phyloP scores from a whole-genome alignment of 352 stramenopile species.

The Paralagenidium karlingii region DNA sequence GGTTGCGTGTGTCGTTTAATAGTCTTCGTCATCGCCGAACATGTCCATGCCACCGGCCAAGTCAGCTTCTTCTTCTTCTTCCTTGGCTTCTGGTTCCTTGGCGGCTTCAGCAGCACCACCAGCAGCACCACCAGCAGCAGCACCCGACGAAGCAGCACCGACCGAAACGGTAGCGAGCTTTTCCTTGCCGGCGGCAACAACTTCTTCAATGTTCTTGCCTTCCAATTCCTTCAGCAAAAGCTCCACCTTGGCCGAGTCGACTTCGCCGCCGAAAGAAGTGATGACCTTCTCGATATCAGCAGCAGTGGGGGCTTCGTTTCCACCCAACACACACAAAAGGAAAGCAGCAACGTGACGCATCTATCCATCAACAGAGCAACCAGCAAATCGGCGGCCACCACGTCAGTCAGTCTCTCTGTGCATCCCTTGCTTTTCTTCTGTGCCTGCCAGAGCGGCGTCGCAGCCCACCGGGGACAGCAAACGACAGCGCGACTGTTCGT shows the following conservation, averaged over 20 bases:
- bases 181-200: slow-evolving; percentile 70
- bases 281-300: slow-evolving; percentile 80
- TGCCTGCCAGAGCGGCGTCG: no score
- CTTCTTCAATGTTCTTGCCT: slow-evolving; percentile 81
- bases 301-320: slow-evolving; percentile 61
- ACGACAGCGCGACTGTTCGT: not conserved
- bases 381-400: not conserved
- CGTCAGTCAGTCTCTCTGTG: no score
- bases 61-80: slow-evolving; percentile 75
- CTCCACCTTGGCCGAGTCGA: slow-evolving; percentile 68
- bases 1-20: slow-evolving; percentile 26
- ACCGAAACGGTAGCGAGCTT: slow-evolving; percentile 78
- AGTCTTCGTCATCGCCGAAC: slow-evolving; percentile 73
- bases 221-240: slow-evolving; percentile 79
- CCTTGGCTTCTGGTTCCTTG: slow-evolving; percentile 33
- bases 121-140: slow-evolving; percentile 12
- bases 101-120: slow-evolving; percentile 16
- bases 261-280: slow-evolving; percentile 66
- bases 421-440: no score
- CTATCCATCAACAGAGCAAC: slow-evolving; percentile 13
- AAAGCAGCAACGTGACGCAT: slow-evolving; percentile 90
- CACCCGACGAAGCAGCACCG: slow-evolving; percentile 28
- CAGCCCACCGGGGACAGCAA: no score
- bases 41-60: slow-evolving; percentile 76
- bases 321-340: slow-evolving; percentile 76